A percentile compares a stretch with the other conserved stretches of the same genome.
Conservation (phyloP, 306 rosid species). For the Alnus glutinosa region DNA sequence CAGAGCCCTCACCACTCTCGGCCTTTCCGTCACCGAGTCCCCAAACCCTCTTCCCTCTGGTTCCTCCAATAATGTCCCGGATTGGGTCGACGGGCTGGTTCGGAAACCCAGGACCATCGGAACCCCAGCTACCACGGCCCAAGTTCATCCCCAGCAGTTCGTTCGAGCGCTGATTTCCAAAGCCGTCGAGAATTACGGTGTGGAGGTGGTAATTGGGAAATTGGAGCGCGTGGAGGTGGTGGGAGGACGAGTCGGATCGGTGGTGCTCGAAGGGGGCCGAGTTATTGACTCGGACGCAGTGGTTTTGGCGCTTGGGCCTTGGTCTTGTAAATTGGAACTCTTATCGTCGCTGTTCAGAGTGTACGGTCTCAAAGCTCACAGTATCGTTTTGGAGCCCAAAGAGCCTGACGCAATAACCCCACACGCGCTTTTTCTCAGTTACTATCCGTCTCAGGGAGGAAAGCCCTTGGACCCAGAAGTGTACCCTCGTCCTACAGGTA, state of each 20-base stretch:
- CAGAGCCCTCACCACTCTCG: conserved; percentile 68
- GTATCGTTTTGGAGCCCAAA: conserved; percentile 77
- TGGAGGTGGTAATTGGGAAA: conserved; percentile 67
- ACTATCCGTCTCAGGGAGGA: conserved; percentile 41
- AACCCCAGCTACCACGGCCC: conserved; percentile 69
- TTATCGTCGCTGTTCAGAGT: conserved; percentile 61
- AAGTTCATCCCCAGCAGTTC: conserved; percentile 82
- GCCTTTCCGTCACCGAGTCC: conserved; percentile 59
- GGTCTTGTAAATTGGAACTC: conserved; percentile 66
- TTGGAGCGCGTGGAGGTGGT: conserved; percentile 51
- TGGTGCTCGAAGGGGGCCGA: conserved; percentile 62
- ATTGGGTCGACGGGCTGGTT: conserved; percentile 75
- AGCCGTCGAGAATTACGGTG: conserved; percentile 68
- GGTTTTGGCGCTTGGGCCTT: conserved; percentile 82
- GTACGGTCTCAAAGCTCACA: conserved; percentile 70
- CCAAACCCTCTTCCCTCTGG: conserved; percentile 16
- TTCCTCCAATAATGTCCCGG: conserved; percentile 29
- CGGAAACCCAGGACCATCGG: conserved; percentile 55
- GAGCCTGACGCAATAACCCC: conserved; percentile 57
- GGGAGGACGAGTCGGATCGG: conserved; percentile 49
- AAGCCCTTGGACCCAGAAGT: conserved; percentile 74
- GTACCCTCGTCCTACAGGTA: conserved; percentile 92
- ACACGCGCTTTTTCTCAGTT: conserved; percentile 71
- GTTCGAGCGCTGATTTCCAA: conserved; percentile 50
- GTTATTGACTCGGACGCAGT: conserved; percentile 63